A percentile compares a stretch with the other conserved stretches of the same genome.
phyloP scores from a whole-genome alignment of 805 yeast species.

The Naumovozyma dairenensis region DNA sequence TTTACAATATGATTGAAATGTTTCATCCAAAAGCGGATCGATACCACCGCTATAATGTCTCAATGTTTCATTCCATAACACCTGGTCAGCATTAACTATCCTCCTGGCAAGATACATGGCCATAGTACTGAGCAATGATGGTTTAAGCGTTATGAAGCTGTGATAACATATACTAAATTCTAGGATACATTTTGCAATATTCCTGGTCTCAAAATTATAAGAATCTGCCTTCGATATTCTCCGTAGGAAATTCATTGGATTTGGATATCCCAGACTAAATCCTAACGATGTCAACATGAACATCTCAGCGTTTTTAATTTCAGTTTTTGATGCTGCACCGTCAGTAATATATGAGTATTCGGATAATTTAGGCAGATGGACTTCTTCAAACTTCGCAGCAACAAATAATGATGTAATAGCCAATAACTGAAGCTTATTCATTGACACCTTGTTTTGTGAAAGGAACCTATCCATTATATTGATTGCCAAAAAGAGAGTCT shows the following conservation, averaged over 20 bases:
- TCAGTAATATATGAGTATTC: constrained; percentile 83
- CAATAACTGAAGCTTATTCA: constrained; percentile 71
- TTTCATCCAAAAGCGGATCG: constrained; percentile 14
- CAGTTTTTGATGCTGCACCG: constrained; percentile 74
- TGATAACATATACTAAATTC: constrained; percentile 74
- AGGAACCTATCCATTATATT: constrained; percentile 84
- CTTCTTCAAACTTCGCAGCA: constrained; percentile 92
- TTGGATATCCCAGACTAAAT: constrained; percentile 77
- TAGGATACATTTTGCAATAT: constrained; percentile 76
- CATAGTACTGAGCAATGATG: constrained; percentile 76
- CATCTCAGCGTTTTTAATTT: constrained; percentile 77
- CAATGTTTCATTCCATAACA: constrained; percentile 20
- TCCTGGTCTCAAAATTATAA: constrained; percentile 82
- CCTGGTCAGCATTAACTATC: constrained; percentile 32
- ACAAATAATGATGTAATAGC: constrained; percentile 82
- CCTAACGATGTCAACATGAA: constrained; percentile 63
- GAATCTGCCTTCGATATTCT: constrained; percentile 91
- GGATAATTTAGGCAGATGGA: constrained; percentile 75
- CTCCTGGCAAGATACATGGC: constrained; percentile 77
- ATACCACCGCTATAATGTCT: constrained; percentile 23
- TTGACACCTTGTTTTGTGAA: constrained; percentile 64
- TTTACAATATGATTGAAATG: constrained; percentile 17
- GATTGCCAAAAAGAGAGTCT: constrained; percentile 73
- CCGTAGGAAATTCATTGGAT: constrained; percentile 87
- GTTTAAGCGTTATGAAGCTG: constrained; percentile 59